phyloP scores from a whole-genome alignment of 1,284 basidiomycete species.

The Ganoderma boninense region DNA sequence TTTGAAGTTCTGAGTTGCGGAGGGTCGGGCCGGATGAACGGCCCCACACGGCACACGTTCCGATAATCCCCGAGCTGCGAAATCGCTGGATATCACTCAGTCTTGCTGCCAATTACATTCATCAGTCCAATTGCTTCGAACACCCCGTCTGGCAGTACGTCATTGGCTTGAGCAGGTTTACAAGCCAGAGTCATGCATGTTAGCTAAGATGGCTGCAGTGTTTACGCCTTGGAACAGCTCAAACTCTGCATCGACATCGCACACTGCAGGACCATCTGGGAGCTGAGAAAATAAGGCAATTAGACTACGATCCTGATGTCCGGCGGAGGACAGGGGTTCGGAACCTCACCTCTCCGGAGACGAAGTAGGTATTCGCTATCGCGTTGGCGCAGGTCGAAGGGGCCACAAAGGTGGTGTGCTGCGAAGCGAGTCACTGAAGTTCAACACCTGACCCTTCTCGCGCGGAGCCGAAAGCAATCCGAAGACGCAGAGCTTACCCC shows the following conservation, averaged over 20 bases:
- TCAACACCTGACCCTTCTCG: background rate
- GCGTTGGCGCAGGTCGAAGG: constrained; percentile 1
- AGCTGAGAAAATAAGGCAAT: background rate
- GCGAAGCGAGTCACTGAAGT: background rate
- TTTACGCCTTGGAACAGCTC: constrained; percentile 6
- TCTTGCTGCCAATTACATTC: background rate
- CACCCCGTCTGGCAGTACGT: background rate
- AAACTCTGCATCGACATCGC: constrained; percentile 12
- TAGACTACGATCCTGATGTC: background rate
- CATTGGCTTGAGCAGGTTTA: background rate
- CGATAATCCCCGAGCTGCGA: background rate
- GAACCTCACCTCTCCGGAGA: background rate
- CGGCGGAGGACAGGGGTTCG: too few species aligned
- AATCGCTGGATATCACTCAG: background rate
- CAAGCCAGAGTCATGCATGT: background rate
- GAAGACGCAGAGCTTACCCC: constrained; percentile 25
- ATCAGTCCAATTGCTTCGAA: background rate
- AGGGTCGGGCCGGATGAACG: background rate
- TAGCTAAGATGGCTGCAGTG: constrained; percentile 6
- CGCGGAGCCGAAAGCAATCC: too few species aligned
- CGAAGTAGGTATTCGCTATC: background rate
- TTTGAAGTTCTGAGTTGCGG: background rate
- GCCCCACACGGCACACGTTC: background rate
- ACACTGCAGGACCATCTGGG: constrained; percentile 5
- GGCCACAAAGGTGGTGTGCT: background rate